Conservation (phyloP, 2,329 filamentous ascomycete genomes). For the Clarireedia paspali region DNA sequence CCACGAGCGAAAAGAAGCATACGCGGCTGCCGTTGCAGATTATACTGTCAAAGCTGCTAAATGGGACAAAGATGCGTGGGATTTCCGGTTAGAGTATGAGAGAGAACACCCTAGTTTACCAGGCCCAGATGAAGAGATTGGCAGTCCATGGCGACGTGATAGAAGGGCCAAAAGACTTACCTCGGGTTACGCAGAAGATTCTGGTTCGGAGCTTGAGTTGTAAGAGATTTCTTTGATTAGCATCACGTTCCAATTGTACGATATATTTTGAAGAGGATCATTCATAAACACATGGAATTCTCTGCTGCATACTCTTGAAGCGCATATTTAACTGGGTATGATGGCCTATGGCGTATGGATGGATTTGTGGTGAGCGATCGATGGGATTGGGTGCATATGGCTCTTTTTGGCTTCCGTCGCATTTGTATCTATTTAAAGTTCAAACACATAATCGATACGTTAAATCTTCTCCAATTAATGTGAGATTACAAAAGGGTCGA, state of each 20-base stretch:
- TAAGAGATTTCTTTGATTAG: conserved; percentile 7
- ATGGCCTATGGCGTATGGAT: conserved; percentile 7
- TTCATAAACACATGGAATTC: conserved; percentile 1
- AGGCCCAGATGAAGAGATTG: conserved; percentile 27
- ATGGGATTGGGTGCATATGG: conserved; percentile 5
- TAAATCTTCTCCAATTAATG: background rate
- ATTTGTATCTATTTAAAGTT: background rate
- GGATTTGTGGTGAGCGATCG: background rate
- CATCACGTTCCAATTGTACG: conserved; percentile 11
- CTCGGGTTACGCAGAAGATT: conserved; percentile 29
- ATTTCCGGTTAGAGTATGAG: conserved; percentile 45
- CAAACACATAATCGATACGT: conserved; percentile 1
- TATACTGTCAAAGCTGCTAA: conserved; percentile 55
- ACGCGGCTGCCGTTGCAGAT: conserved; percentile 47
- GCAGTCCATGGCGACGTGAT: conserved; percentile 26
- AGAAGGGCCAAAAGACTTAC: conserved; percentile 28
- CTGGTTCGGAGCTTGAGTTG: conserved; percentile 23
- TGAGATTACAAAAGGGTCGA: too few relatives aligned
- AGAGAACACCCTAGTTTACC: conserved; percentile 41
- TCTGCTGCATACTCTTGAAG: conserved; percentile 4
- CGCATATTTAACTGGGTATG: conserved; percentile 3
- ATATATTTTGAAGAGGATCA: conserved; percentile 5
- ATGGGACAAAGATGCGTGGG: conserved; percentile 64
- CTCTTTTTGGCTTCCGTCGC: background rate
- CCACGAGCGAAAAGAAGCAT: conserved; percentile 59